Conservation (phyloP, 2,329 filamentous ascomycete genomes). For the Fonsecaea multimorphosa region DNA sequence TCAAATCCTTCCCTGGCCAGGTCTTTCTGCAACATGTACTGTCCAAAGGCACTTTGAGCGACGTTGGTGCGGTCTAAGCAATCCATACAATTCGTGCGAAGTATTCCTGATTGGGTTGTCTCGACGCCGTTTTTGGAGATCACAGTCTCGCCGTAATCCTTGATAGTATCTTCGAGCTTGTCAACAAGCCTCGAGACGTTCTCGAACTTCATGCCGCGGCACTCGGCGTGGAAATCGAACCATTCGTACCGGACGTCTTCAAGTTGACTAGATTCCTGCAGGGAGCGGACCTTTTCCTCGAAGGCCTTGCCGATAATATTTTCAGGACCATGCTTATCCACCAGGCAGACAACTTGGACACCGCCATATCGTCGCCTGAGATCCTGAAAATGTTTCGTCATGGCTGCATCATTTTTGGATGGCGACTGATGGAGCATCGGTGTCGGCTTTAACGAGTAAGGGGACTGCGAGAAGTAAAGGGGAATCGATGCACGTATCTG, state of each 20-base stretch:
- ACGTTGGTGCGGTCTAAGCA: slow-evolving; percentile 96
- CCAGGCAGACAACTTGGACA: slow-evolving; percentile 79
- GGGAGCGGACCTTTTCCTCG: slow-evolving; percentile 67
- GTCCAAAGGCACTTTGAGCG: slow-evolving; percentile 87
- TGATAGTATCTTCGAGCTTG: slow-evolving; percentile 69
- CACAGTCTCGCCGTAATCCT: slow-evolving; percentile 74
- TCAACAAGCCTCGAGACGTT: slow-evolving; percentile 84
- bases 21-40: slow-evolving; percentile 79
- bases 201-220: slow-evolving; percentile 96
- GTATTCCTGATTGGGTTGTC: slow-evolving; percentile 70
- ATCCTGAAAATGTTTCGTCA: slow-evolving; percentile 77
- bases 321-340: slow-evolving; percentile 88
- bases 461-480: slow-evolving; percentile 91
- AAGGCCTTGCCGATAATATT: slow-evolving; percentile 78
- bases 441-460: slow-evolving; percentile 88
- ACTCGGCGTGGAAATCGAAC: slow-evolving; percentile 96
- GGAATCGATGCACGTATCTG: slow-evolving; percentile 92
- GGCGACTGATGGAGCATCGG: slow-evolving; percentile 81
- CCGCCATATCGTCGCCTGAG: slow-evolving; percentile 73
- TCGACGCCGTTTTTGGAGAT: slow-evolving; percentile 52
- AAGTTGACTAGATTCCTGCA: slow-evolving; percentile 68
- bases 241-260: slow-evolving; percentile 78
- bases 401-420: slow-evolving; percentile 77
- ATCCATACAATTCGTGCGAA: slow-evolving; percentile 99
- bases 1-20: slow-evolving; percentile 76